Evolutionary conservation across 352 stramenopile genomes (phyloP).

Genomic region (Globisporangium paroecandrum): DNA sequence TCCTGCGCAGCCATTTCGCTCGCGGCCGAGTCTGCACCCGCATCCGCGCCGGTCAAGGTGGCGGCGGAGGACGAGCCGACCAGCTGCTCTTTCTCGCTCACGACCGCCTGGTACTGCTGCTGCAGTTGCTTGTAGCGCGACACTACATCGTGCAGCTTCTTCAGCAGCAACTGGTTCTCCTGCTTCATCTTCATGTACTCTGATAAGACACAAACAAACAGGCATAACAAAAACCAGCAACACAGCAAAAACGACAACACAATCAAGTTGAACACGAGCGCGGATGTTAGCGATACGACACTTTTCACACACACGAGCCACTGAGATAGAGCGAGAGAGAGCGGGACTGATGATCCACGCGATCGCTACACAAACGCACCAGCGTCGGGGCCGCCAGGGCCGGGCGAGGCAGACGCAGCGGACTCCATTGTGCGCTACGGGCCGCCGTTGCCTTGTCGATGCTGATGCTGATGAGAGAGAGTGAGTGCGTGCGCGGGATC

Average conservation of each 20-base stretch:
- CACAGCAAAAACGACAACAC: background rate
- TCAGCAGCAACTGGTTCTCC: conserved; percentile 53
- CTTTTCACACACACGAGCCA: conserved; percentile 1
- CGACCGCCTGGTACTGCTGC: conserved; percentile 40
- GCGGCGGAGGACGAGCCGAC: background rate
- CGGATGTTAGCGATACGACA: background rate
- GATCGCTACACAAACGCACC: background rate
- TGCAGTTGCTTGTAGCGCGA: conserved; percentile 49
- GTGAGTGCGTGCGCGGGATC: conserved; percentile 10
- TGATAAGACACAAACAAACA: background rate
- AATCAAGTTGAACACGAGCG: background rate
- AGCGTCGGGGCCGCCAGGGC: background rate
- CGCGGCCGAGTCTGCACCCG: background rate
- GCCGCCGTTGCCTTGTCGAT: background rate
- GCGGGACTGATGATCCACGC: background rate
- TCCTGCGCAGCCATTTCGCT: conserved; percentile 23
- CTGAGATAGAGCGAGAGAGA: background rate
- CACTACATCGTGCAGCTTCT: conserved; percentile 57
- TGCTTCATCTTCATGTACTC: conserved; percentile 41
- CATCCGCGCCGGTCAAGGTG: background rate
- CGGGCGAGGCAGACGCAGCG: background rate
- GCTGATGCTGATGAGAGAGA: conserved; percentile 3
- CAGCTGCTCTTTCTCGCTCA: conserved; percentile 24
- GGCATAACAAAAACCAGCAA: background rate
- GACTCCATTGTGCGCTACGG: conserved; percentile 6